These are phyloP conservation scores for Malania oleifera DNA, from an alignment of 164 flowering plant genomes.

Conservation along the genomic window DNA sequence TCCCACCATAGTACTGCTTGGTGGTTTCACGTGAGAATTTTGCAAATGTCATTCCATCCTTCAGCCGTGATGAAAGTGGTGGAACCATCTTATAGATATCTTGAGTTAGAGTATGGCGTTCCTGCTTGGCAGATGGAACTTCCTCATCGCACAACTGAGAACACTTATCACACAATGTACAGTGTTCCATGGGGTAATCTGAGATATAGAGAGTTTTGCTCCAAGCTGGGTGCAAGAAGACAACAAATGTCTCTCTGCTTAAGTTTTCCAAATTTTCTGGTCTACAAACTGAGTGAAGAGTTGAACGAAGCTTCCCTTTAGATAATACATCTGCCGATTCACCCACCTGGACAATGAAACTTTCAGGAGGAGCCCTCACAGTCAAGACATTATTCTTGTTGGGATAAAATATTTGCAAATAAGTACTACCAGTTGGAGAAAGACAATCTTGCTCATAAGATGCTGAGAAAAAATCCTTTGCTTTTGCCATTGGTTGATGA, in stretches of 20 bases:
- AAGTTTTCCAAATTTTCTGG: conserved; percentile 36
- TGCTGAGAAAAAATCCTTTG: conserved; percentile 9
- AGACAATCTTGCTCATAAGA: conserved; percentile 26
- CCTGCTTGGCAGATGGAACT: conserved; percentile 5
- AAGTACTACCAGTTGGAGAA: conserved; percentile 51
- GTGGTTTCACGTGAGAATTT: conserved; percentile 83
- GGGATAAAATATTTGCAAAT: conserved; percentile 64
- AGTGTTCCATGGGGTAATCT: conserved; percentile 25
- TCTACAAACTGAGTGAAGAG: conserved; percentile 80
- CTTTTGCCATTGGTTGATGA: conserved; percentile 8
- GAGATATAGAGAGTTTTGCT: conserved; percentile 48
- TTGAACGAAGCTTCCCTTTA: conserved; percentile 74
- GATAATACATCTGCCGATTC: conserved; percentile 91
- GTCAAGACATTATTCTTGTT: conserved; percentile 33
- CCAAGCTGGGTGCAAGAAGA: conserved; percentile 94
- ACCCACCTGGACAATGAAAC: conserved; percentile 86
- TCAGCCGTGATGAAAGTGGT: conserved; percentile 61
- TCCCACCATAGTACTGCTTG: conserved; percentile 79
- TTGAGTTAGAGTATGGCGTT: conserved; percentile 12
- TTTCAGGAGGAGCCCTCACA: conserved; percentile 58
- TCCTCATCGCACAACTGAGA: conserved; percentile 7
- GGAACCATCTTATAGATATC: conserved; percentile 59
- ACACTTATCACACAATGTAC: conserved; percentile 4
- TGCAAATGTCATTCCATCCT: conserved; percentile 92
- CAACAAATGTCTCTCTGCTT: conserved; percentile 87